Base-by-base conservation (phyloP, 2,329 filamentous ascomycete species). In the Claviceps capensis region DNA sequence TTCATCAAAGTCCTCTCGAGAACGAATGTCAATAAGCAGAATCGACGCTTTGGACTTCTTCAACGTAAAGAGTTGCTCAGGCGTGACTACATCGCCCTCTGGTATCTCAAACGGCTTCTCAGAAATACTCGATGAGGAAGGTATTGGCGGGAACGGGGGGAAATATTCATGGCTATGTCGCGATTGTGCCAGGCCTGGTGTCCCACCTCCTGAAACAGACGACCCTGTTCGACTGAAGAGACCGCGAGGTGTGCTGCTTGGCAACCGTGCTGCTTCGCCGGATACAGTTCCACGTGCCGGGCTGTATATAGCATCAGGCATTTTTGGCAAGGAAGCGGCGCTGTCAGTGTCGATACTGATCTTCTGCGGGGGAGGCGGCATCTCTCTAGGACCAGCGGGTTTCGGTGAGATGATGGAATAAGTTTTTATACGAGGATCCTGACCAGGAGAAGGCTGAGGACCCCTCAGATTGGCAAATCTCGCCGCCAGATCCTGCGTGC, bases 11-110 rank as follows among this genome's bases (percentile, higher is more conserved):
- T 86, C 79, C 50, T 86, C 80, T 26, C 93, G 82, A 52, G 79
- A 73, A 41, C 93, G 83, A 43, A 96, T 81, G 65, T 98, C 93
- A 57, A 98, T 88, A 23, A 97, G 66, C 13, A 98, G 70, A 23
- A 96, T 75, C 69, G 69, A 88, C 54, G 61, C 58, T 52, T 62
- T 76, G 58, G 61, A 68, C 52, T 76, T 74, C 62, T 95, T 79
- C 52, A 85, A 85, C 47, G 83, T 77, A 54, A 83, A 77, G 1
- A 98, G 74, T 51, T 85, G 81, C 53, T 85, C 76, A 0, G 85
- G 79, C 2, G 78, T 80, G 42, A 95, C 83, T 0, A 65, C 64
- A 70, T 76, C 69, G 6, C 78, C 63, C 66, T 74, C 62, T 65
- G 84, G 63, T 64, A 82, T 55, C 69, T 75, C 59, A 72, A 74